Evolutionary conservation across 306 rosid genomes (phyloP).

Genomic region (Alnus glutinosa): DNA sequence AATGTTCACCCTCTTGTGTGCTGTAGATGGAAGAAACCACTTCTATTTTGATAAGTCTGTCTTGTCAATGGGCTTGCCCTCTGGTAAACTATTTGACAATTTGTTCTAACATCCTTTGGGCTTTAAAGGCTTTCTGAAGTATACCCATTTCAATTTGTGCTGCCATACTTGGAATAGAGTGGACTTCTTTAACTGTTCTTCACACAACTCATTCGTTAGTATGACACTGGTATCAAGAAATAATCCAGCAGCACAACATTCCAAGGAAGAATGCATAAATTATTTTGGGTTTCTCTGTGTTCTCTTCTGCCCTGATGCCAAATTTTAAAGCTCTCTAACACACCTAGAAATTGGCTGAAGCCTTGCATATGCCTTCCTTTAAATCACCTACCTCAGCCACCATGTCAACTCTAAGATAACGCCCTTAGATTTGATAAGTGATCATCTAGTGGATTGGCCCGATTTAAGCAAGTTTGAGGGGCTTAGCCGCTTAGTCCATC

Average conservation of each 20-base stretch:
- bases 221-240: background rate
- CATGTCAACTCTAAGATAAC: background rate
- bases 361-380: slow-evolving; percentile 1
- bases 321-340: background rate
- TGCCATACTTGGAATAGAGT: background rate
- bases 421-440: background rate
- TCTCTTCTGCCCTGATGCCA: background rate
- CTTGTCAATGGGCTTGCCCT: background rate
- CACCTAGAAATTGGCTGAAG: background rate
- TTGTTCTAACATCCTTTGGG: background rate
- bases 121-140: background rate
- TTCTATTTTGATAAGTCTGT: background rate
- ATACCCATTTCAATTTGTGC: background rate
- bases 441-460: background rate
- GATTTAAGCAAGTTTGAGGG: background rate
- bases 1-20: background rate
- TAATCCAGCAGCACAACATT: background rate
- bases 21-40: background rate
- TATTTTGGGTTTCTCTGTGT: background rate
- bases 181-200: background rate
- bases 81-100: background rate
- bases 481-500: background rate
- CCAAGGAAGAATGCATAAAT: background rate
- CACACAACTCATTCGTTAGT: background rate
- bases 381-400: background rate